Base-by-base conservation (phyloP, 2,329 filamentous ascomycete species). In the Apiospora kogelbergensis region DNA sequence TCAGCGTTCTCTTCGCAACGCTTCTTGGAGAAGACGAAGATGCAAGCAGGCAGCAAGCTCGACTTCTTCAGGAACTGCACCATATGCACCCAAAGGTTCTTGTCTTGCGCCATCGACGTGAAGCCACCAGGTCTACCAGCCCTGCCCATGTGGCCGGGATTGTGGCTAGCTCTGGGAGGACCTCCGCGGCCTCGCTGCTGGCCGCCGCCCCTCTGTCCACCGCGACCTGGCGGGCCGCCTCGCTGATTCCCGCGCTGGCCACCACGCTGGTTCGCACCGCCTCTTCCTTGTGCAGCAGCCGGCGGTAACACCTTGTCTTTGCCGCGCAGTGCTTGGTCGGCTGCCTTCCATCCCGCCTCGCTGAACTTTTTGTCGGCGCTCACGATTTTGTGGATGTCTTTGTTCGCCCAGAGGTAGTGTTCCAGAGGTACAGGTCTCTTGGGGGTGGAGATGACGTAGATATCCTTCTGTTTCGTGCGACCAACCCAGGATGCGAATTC, bases 401-500 rank as follows among this genome's bases (percentile, higher is more conserved):
- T 98, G 69, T 91, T 92, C 5, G 94, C 95, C 96, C 96, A 99
- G 0, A 99, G 86, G 76, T 95, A 99, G 79, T 99, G 96, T 76
- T 99, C 96, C 2, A 99, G 83, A 0, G 96, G 96, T 0, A 99
- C 94, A 0, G 96, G 96, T 70, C 96, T 89, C 80, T 99, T 99
- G 0, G 95, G 91, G 0, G 96, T 99, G 0, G 96, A 98, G 68
- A 99, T 99, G 74, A 99, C 96, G 78, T 98, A 99, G 42, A 99
- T 98, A 76, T 99, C 93, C 81, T 98, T 98, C 82, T 97, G 95
- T 82, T 99, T 99, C 0, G 96, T 99, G 66, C 96, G 89, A 13
- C 96, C 96, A 30, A 99, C 95, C 96, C 96, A 99, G 0, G 95
- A 98, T 1, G 96, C 96, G 76, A 99, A 99, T 78, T 99, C 96